Evolutionary conservation across 2,329 filamentous ascomycete species (phyloP).

Genomic region (Ophiostoma ips): DNA sequence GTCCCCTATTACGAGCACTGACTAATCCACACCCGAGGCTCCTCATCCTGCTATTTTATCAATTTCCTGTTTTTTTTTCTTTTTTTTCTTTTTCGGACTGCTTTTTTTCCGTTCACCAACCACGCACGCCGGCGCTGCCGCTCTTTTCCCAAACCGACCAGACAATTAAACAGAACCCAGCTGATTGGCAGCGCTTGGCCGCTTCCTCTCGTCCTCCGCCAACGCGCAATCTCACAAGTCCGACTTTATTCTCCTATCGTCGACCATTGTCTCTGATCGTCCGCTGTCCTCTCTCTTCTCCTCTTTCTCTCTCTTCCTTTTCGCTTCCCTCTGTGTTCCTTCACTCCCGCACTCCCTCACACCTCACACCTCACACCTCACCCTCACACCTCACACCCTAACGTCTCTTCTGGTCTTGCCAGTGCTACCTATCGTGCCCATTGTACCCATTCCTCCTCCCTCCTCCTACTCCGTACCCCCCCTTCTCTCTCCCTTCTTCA

Average conservation of each 20-base stretch:
- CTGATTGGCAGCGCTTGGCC: constrained; percentile 9
- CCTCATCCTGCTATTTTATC: neutral
- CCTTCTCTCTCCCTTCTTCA: neutral
- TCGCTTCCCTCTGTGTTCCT: too few relatives aligned
- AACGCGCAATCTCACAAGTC: neutral
- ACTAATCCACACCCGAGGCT: neutral
- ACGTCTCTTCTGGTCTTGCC: too few relatives aligned
- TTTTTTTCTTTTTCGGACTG: neutral
- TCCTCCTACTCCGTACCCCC: neutral
- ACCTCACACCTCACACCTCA: too few relatives aligned
- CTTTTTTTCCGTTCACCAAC: neutral
- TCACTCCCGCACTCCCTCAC: too few relatives aligned
- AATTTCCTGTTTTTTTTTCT: neutral
- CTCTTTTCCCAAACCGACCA: neutral
- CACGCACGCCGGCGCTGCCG: neutral
- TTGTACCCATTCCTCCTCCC: neutral
- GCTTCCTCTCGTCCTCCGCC: neutral
- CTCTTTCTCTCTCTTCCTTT: too few relatives aligned
- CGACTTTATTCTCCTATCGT: neutral
- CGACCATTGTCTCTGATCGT: neutral
- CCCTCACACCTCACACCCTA: too few relatives aligned
- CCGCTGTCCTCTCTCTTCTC: too few relatives aligned
- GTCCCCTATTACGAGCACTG: too few relatives aligned
- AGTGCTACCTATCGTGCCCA: too few relatives aligned
- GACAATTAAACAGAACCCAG: neutral